Conservation (phyloP, 495 filamentous ascomycete genomes). For the Endocarpon pusillum region DNA sequence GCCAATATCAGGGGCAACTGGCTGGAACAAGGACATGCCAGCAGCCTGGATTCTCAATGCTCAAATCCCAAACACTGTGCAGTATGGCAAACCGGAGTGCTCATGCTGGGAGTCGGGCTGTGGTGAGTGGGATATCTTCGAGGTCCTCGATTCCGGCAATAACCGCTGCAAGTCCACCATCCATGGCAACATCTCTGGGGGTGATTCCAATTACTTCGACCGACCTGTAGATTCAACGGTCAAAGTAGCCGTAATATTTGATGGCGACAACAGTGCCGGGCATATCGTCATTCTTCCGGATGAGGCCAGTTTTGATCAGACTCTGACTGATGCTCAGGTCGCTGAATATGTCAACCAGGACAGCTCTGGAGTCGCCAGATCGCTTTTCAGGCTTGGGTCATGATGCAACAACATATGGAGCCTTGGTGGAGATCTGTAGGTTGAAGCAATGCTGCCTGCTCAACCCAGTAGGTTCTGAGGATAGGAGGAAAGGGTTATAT, state of each 20-base stretch:
- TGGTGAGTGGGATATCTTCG: slow-evolving; percentile 57
- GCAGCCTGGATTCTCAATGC: slow-evolving; percentile 58
- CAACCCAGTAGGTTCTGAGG: too few species aligned
- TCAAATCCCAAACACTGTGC: slow-evolving; percentile 43
- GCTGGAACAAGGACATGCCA: slow-evolving; percentile 38
- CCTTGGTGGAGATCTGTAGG: too few species aligned
- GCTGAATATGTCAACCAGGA: too few species aligned
- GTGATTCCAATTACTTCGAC: slow-evolving; percentile 44
- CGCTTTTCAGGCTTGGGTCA: too few species aligned
- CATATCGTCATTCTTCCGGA: slow-evolving; percentile 25
- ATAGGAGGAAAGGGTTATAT: too few species aligned
- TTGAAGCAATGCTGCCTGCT: too few species aligned
- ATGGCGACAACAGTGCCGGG: slow-evolving; percentile 20
- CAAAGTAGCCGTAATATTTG: slow-evolving; percentile 43
- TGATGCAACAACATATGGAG: too few species aligned
- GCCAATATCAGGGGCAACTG: slow-evolving; percentile 28
- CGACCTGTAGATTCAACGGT: slow-evolving; percentile 36
- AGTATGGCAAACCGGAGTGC: slow-evolving; percentile 42
- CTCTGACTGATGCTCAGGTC: too few species aligned
- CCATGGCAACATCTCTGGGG: slow-evolving; percentile 31
- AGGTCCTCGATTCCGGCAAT: slow-evolving; percentile 36
- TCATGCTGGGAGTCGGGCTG: slow-evolving; percentile 53
- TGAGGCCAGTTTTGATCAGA: too few species aligned
- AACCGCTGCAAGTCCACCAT: slow-evolving; percentile 37
- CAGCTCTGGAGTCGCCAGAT: too few species aligned